Evolutionary conservation across 2,329 filamentous ascomycete species (phyloP), one percentile per base, ranked within the genome.

Genomic region (Elsinoe batatas): DNA sequence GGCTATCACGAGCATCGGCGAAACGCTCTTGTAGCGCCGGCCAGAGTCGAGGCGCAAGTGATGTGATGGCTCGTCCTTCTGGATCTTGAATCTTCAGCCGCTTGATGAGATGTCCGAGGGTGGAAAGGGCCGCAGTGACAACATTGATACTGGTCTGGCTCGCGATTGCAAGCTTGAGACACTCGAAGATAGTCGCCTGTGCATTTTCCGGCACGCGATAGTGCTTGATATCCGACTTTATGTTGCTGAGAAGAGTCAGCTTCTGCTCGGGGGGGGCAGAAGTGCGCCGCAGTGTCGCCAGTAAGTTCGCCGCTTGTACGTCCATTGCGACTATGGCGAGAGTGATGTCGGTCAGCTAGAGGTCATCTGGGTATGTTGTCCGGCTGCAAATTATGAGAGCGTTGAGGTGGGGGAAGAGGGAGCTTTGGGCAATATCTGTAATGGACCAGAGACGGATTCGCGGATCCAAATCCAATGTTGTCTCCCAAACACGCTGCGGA

Each of bases 221-320:
- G 71, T 95, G 90, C 71, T 95, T 95, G 76, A 95, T 95, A 68
- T 83, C 58, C 30, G 87, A 90, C 72, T 94, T 94, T 70, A 88
- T 75, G 64, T 75, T 78, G 57, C 81, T 87, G 64, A 94, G 81
- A 54, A 80, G 78, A 58, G 81, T 76, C 60, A 87, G 78, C 68
- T 88, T 88, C 47, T 76, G 72, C 64, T 90, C 87, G 63, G 88
- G 75, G 49, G 82, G 78, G 36, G 79, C 77, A 63, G 88, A 85
- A 63, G 81, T 79, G 68, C 78, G 77, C 67, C 79, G 79, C 59
- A 81, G 72, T 53, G 75, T 72, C 57, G 71, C 72, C 61, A 82
- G 68, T 58, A 82, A 73, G 59, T 75, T 74, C 43, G 71, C 69
- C 51, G 78, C 78, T 67, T 80, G 78, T 61, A 75, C 71, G 65